Percentiles rank a stretch among this genome's conserved stretches.
Conservation (phyloP, 73 alveolate genomes). For the Paramecium sonneborni region DNA sequence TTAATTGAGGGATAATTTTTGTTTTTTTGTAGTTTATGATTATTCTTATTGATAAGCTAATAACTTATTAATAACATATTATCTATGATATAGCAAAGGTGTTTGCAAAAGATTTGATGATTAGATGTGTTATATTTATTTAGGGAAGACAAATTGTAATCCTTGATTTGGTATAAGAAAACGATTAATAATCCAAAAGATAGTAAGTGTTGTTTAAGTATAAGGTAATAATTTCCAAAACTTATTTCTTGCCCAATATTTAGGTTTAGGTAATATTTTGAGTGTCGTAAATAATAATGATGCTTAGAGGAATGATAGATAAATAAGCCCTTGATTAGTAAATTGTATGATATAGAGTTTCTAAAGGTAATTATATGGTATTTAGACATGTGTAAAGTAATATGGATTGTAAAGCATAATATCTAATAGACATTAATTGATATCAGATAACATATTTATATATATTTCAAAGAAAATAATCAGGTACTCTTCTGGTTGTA, state of each 20-base stretch:
- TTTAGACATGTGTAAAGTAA: not conserved
- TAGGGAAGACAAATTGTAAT: not conserved
- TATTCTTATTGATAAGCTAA: not conserved
- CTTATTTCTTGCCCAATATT: constrained; percentile 40
- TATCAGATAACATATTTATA: constrained; percentile 8
- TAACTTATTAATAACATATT: not conserved
- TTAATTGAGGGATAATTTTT: not conserved
- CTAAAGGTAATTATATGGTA: not conserved
- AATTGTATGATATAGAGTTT: not conserved
- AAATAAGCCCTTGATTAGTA: not conserved
- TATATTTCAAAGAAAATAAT: constrained; percentile 66
- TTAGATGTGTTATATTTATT: not conserved
- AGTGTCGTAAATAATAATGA: not conserved
- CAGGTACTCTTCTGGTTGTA: constrained; percentile 70
- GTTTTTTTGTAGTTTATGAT: not conserved
- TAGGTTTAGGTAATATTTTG: constrained; percentile 11
- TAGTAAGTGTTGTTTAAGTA: not conserved
- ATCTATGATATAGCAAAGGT: not conserved
- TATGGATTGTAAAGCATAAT: not conserved
- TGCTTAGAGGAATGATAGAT: not conserved
- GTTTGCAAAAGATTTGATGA: not conserved
- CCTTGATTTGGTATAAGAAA: not conserved
- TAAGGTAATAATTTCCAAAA: not conserved
- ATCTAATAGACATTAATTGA: not conserved
- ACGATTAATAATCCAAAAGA: not conserved